Evolutionary conservation across 192 early-diverging fungal genomes (phyloP), one percentile per base, ranked within the genome.

Genomic region (Umbelopsis vinacea): DNA sequence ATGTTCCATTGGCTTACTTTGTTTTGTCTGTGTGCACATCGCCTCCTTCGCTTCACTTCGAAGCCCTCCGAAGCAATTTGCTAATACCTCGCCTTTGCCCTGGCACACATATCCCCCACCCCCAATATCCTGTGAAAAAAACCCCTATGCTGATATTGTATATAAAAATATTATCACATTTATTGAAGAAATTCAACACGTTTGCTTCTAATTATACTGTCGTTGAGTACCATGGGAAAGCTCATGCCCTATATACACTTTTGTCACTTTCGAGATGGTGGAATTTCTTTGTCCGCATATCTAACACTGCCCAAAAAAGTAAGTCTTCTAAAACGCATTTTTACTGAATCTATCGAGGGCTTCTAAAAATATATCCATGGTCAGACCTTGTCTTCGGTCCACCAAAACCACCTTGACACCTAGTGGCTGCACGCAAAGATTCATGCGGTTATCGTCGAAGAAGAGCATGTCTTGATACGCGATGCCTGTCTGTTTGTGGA

Each of bases 361-460:
- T 50, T 63, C 17, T 17, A 63, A 33, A 69, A 82, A 85, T 35
- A 72, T 50, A 45, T 73, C 22, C 52, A 75, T 52, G 0, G 80
- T 82, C 10, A 85, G 24, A 26, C 84, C 84, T 2, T 73, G 33
- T 17, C 52, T 33, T 1, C 60, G 40, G 52, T 82, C 37, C 8
- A 84, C 70, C 12, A 72, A 45, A 4, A 77, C 77, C 69, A 82
- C 76, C 33, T 79, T 66, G 3, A 85, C 84, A 10, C 84, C 84
- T 0, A 85, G 66, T 10, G 55, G 46, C 2, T 57, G 40, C 4
- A 85, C 84, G n/a, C 82, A 78, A 1, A 35, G 52, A 22, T 79
- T 79, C 23, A 80, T 63, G 6, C 23, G 46, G 48, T 85, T 83
- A 67, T 85, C 83, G 54, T 85, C 84, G 69, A 85, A 85, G 50